These are phyloP conservation scores for Flaveria floridana DNA, from an alignment of 140 eudicot species.

Conservation along the genomic window DNA sequence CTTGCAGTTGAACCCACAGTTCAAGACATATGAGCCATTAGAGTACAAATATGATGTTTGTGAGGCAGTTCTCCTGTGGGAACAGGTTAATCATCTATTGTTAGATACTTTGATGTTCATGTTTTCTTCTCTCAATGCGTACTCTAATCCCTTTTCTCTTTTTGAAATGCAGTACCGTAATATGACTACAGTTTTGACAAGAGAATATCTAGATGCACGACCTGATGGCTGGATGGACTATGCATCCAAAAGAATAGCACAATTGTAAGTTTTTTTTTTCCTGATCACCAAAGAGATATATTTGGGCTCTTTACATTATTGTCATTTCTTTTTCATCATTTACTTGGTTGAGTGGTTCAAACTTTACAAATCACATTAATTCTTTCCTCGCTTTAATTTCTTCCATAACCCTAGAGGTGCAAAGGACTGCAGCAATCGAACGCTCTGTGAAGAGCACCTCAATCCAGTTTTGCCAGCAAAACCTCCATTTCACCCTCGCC, in stretches of 20 bases:
- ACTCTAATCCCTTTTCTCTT: conserved; percentile 26
- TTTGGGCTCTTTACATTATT: not conserved
- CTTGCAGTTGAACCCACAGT: conserved; percentile 79
- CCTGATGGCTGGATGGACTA: conserved; percentile 99
- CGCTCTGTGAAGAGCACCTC: conserved; percentile 93
- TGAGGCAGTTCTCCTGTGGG: conserved; percentile 89
- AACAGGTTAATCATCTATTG: conserved; percentile 56
- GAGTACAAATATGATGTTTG: conserved; percentile 90
- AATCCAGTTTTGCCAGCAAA: conserved; percentile 76
- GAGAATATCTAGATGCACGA: conserved; percentile 93
- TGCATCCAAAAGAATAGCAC: conserved; percentile 95
- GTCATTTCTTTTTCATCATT: not conserved
- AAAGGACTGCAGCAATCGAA: conserved; percentile 74
- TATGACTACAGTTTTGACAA: conserved; percentile 89
- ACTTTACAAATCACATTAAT: conserved; percentile 2
- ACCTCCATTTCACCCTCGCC: conserved; percentile 97
- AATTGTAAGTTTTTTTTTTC: conserved; percentile 51
- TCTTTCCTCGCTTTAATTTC: conserved; percentile 5
- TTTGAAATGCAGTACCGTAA: conserved; percentile 86
- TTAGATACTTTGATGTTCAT: not conserved
- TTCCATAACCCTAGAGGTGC: conserved; percentile 58
- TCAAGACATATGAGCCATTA: conserved; percentile 78
- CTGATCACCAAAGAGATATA: conserved; percentile 7
- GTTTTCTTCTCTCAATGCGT: conserved; percentile 9
- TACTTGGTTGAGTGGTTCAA: conserved; percentile 9